A percentile compares a stretch with the other conserved stretches of the same genome.
Evolutionary conservation across 805 yeast genomes (phyloP).

Genomic region (Candida peoriensis): DNA sequence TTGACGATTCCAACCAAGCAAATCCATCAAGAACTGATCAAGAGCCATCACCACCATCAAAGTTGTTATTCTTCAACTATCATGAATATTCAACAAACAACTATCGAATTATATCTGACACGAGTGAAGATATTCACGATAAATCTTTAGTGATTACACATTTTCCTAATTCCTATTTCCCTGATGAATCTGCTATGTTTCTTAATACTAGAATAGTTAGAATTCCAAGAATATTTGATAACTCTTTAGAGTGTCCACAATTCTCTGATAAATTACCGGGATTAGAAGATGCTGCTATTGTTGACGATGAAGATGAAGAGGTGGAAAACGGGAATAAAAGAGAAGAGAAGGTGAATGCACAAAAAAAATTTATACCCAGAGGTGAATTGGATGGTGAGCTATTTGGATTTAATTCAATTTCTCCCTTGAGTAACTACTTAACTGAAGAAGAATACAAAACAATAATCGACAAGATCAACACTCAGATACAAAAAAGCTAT

Average conservation of each 20-base stretch:
- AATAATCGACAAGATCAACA: conserved; percentile 43
- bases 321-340: too few species aligned
- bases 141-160: conserved; percentile 51
- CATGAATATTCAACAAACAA: conserved; percentile 49
- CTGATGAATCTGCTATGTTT: conserved; percentile 26
- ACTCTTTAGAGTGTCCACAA: conserved; percentile 38
- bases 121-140: conserved; percentile 25
- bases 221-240: conserved; percentile 48
- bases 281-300: conserved; percentile 55
- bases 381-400: conserved; percentile 37
- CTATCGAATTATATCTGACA: conserved; percentile 23
- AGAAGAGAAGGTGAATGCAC: too few species aligned
- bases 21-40: conserved; percentile 11
- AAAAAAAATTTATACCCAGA: conserved; percentile 19
- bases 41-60: too few species aligned
- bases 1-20: conserved; percentile 5
- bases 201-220: conserved; percentile 53
- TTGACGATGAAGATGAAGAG: conserved; percentile 9
- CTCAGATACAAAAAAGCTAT: conserved; percentile 34
- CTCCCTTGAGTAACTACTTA: conserved; percentile 42
- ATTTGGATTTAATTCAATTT: conserved; percentile 49
- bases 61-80: conserved; percentile 53
- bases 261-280: conserved; percentile 58
- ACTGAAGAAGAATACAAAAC: conserved; percentile 32
- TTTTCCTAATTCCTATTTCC: conserved; percentile 55